phyloP scores from a whole-genome alignment of 192 early-diverging fungal genomes.

The Chytriomyces sp. region DNA sequence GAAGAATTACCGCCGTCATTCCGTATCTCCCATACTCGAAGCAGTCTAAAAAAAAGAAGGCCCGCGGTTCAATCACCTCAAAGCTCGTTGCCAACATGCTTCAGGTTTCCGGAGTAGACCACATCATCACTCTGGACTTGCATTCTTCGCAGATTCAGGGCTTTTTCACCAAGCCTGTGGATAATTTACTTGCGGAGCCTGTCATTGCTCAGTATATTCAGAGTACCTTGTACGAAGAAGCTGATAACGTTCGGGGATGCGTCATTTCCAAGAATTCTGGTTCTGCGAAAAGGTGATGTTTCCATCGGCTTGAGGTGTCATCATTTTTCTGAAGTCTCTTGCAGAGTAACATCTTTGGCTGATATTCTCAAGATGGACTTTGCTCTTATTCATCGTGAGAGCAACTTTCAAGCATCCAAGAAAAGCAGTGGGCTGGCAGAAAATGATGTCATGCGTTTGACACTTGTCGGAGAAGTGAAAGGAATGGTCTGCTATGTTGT shows the following conservation, averaged over 20 bases:
- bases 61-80: constrained; percentile 92
- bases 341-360: constrained; percentile 90
- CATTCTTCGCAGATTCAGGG: constrained; percentile 95
- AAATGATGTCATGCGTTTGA: constrained; percentile 47
- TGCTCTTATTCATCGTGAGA: constrained; percentile 93
- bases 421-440: constrained; percentile 11
- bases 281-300: constrained; percentile 81
- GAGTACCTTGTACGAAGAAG: constrained; percentile 50
- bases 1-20: constrained; percentile 92
- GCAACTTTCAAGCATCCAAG: constrained; percentile 52
- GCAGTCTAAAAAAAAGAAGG: constrained; percentile 99
- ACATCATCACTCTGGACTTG: constrained; percentile 98
- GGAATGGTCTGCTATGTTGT: constrained; percentile 58
- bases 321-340: constrained; percentile 2
- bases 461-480: constrained; percentile 61
- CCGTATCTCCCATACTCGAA: constrained; percentile 98
- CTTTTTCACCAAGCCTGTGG: constrained; percentile 93
- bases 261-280: constrained; percentile 96
- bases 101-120: constrained; percentile 91
- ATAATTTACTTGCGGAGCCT: constrained; percentile 94
- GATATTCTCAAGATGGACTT: constrained; percentile 93
- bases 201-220: constrained; percentile 86
- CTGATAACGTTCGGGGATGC: constrained; percentile 69
- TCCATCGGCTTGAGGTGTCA: neutral
- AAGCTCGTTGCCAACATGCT: constrained; percentile 97